Base-by-base conservation (phyloP, 495 filamentous ascomycete species). In the Hypoxylon trugodes region DNA sequence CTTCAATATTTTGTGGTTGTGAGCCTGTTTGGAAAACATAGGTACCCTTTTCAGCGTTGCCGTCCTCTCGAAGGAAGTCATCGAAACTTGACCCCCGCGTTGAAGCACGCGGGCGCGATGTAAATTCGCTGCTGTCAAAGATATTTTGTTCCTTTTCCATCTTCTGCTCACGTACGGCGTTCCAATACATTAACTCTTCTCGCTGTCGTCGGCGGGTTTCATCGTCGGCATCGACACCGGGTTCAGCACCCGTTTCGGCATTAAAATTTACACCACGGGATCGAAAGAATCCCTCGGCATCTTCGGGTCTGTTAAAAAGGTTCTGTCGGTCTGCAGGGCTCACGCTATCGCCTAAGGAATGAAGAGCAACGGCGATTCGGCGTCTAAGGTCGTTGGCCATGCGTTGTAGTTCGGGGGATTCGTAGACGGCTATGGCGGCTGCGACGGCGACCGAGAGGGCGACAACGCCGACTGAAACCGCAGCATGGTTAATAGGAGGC, bases 351-450 rank as follows among this genome's bases (percentile, higher is more conserved):
- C 90, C 91, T 1, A 94, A 82, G 35, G 83, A 83, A 68, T 93
- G 89, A 21, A 96, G 76, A 12, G 90, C 90, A 56, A 91, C 73
- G 30, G 90, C 90, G 56, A 95, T 86, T 66, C 90, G 90, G 26
- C 91, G 86, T 42, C 92, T 88, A 43, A 90, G 86, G 61, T 87
- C 86, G 54, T 89, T 83, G 46, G 92, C 82, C 79, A 89, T 89
- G 76, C 87, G 84, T 67, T 89, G 86, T 40, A 95, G 81, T 73
- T 94, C 88, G 9, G 90, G 91, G 16, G 86, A 90, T 71, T 95
- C 90, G 75, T 96, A 96, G 52, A 94, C 81, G 32, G 91, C 92
- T 50, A 95, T 86, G 5, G 91, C 90, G 36, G 91, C 90, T 56
- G 90, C 91, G 22, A 92, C 86, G 28, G 91, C 82, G 18, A 93